A percentile compares a stretch with the other conserved stretches of the same genome.
Evolutionary conservation across 768 basidiomycete species (phyloP).

Genomic region (Rhizopogon vinicolor): DNA sequence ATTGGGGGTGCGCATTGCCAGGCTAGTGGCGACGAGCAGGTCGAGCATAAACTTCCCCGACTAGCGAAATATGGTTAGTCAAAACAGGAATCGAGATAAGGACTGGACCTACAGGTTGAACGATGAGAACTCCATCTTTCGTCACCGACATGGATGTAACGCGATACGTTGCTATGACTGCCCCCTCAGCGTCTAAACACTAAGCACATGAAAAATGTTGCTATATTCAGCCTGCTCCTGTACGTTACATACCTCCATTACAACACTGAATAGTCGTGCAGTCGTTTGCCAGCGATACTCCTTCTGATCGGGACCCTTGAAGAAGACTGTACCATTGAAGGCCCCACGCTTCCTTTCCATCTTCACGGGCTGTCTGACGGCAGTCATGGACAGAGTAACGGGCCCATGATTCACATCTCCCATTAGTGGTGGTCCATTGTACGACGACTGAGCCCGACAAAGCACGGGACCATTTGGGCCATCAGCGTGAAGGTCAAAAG

Average conservation of each 20-base stretch:
- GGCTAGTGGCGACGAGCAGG: conserved; percentile 23
- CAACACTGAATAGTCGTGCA: conserved; percentile 9
- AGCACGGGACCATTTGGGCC: conserved; percentile 15
- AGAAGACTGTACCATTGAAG: conserved; percentile 13
- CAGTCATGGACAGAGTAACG: conserved; percentile 11
- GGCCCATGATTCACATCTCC: conserved; percentile 4
- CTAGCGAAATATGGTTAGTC: conserved; percentile 9
- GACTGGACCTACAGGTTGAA: conserved; percentile 19
- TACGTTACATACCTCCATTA: conserved; percentile 19
- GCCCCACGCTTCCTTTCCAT: conserved; percentile 8
- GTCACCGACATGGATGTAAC: conserved; percentile 15
- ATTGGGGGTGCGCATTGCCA: conserved; percentile 18
- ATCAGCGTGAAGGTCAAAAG: conserved; percentile 15
- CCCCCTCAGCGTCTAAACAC: conserved; percentile 14
- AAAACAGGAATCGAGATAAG: not conserved
- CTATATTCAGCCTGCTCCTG: not conserved
- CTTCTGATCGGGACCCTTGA: conserved; percentile 17
- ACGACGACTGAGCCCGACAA: conserved; percentile 18
- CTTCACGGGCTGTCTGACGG: conserved; percentile 7
- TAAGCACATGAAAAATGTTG: not conserved
- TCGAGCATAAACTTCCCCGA: conserved; percentile 18
- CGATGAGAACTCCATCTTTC: conserved; percentile 23
- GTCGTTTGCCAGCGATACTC: conserved; percentile 18
- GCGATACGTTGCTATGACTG: conserved; percentile 24
- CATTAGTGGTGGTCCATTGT: conserved; percentile 13